These are phyloP conservation scores for Xylariaceae sp. DNA, from an alignment of 2,329 filamentous ascomycete genomes.

Conservation along the genomic window DNA sequence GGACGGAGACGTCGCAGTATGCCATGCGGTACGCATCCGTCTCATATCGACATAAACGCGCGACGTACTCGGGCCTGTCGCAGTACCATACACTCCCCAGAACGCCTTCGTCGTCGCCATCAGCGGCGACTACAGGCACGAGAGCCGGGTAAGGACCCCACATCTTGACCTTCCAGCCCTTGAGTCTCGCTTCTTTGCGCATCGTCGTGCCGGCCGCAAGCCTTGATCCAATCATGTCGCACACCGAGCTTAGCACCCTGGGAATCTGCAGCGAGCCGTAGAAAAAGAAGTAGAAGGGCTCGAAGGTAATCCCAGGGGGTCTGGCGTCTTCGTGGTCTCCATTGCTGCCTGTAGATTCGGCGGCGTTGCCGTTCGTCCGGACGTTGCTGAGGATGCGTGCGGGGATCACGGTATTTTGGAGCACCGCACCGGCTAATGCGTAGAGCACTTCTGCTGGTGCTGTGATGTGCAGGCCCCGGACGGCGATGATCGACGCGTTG, in stretches of 20 bases:
- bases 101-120: constrained; percentile 7
- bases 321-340: too few species aligned
- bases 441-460: constrained; percentile 12
- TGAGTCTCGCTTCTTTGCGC: constrained; percentile 14
- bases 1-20: constrained; percentile 15
- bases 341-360: too few species aligned
- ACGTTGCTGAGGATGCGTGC: not conserved
- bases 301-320: constrained; percentile 13
- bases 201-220: not conserved
- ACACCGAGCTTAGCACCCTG: constrained; percentile 5
- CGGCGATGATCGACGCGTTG: constrained; percentile 11
- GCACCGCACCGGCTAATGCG: not conserved
- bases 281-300: constrained; percentile 31
- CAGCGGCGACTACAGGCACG: constrained; percentile 9
- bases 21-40: constrained; percentile 21
- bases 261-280: constrained; percentile 26
- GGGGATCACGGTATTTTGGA: not conserved
- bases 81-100: constrained; percentile 25
- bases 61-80: constrained; percentile 16
- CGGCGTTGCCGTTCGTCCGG: not conserved
- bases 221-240: not conserved
- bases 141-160: constrained; percentile 23
- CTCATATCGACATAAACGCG: constrained; percentile 17
- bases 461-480: constrained; percentile 18
- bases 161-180: constrained; percentile 21